phyloP scores from a whole-genome alignment of 2,329 filamentous ascomycete genomes.

The Alternaria burnsii region DNA sequence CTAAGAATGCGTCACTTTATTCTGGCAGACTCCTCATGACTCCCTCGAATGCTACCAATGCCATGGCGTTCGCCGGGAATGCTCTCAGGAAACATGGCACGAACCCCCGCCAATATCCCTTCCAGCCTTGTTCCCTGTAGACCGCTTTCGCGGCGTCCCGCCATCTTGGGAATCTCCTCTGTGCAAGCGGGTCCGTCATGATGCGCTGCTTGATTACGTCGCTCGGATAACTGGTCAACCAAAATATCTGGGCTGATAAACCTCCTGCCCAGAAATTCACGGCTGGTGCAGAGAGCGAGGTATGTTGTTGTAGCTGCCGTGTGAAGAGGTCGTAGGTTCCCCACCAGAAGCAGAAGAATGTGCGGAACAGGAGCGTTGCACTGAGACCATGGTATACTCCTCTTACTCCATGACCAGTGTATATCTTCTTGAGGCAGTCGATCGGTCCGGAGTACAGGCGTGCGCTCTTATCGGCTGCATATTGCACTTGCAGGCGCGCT shows the following conservation, averaged over 20 bases:
- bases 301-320: slow-evolving; percentile 70
- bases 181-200: slow-evolving; percentile 90
- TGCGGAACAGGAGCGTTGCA: slow-evolving; percentile 87
- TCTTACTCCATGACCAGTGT: slow-evolving; percentile 69
- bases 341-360: slow-evolving; percentile 99
- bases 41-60: slow-evolving; percentile 90
- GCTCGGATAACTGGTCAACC: slow-evolving; percentile 88
- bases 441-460: slow-evolving; percentile 86
- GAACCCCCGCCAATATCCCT: slow-evolving; percentile 91
- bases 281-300: slow-evolving; percentile 75
- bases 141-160: slow-evolving; percentile 79
- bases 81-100: slow-evolving; percentile 91
- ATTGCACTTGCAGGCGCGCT: slow-evolving; percentile 92
- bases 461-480: slow-evolving; percentile 78
- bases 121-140: slow-evolving; percentile 77
- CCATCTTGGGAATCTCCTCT: slow-evolving; percentile 75
- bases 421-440: slow-evolving; percentile 76
- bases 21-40: slow-evolving; percentile 71
- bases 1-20: slow-evolving; percentile 15
- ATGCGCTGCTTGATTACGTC: slow-evolving; percentile 96
- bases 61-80: slow-evolving; percentile 95
- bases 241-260: slow-evolving; percentile 91
- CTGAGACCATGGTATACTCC: slow-evolving; percentile 87
- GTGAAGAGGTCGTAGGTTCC: slow-evolving; percentile 90
- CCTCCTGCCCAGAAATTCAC: slow-evolving; percentile 99